Percentiles rank a stretch among this genome's conserved stretches.
Conservation (phyloP, 257 asterid species). For the Lantana camara region DNA sequence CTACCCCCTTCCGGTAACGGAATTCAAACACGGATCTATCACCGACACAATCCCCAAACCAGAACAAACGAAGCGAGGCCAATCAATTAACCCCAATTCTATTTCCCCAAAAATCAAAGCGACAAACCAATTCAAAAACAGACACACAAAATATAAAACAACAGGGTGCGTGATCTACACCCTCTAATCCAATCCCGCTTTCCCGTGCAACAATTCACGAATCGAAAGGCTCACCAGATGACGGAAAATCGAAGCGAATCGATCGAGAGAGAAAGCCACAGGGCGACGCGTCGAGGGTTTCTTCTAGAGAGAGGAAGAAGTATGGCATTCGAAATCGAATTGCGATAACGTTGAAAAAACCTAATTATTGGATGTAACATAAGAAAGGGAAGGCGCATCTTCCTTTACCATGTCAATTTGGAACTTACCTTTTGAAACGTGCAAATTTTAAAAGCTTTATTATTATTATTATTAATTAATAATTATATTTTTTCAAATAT, state of each 20-base stretch:
- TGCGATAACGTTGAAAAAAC: constrained; percentile 15
- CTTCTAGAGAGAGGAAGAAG: constrained; percentile 25
- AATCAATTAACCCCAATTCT: neutral
- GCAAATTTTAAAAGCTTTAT: no score
- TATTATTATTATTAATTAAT: no score
- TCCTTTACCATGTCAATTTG: neutral
- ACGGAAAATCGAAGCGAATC: constrained; percentile 4
- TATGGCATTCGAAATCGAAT: neutral
- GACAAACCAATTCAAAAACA: constrained; percentile 8
- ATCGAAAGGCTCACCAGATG: constrained; percentile 25
- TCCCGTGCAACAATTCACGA: constrained; percentile 7
- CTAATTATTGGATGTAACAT: neutral
- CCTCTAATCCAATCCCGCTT: neutral
- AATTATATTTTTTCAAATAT: no score
- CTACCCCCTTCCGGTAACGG: neutral
- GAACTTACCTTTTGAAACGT: no score
- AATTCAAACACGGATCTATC: constrained; percentile 23
- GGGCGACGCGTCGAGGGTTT: constrained; percentile 8
- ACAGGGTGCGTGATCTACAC: neutral
- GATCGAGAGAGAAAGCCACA: constrained; percentile 11
- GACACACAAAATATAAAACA: neutral
- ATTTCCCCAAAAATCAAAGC: neutral
- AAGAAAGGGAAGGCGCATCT: neutral
- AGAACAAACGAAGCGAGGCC: neutral
- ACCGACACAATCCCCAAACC: constrained; percentile 6